phyloP scores from a whole-genome alignment of 495 filamentous ascomycete genomes.

The Hypoxylon perforatum region DNA sequence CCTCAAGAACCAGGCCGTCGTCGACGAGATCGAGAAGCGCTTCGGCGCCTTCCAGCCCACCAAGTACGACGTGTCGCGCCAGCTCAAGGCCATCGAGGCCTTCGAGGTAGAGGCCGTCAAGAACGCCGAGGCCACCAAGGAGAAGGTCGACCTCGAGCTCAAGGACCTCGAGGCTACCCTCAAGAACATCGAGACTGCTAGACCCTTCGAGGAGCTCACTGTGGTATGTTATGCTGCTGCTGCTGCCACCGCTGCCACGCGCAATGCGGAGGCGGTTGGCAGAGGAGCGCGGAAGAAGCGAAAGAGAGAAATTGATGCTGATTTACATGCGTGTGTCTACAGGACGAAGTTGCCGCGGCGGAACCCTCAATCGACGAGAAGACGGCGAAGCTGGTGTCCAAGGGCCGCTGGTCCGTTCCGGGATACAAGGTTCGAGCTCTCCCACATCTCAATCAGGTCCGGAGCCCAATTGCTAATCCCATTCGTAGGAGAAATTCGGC shows the following conservation, averaged over 20 bases:
- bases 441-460: conserved; percentile 10
- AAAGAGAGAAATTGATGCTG: conserved; percentile 18
- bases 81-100: conserved; percentile 96
- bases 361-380: conserved; percentile 96
- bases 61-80: conserved; percentile 88
- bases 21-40: conserved; percentile 96
- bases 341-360: conserved; percentile 95
- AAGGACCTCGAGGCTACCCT: conserved; percentile 91
- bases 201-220: conserved; percentile 97
- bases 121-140: conserved; percentile 96
- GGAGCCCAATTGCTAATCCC: conserved; percentile 14
- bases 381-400: conserved; percentile 89
- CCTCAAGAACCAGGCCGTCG: conserved; percentile 92
- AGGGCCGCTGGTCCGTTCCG: conserved; percentile 95
- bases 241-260: no score
- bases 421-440: conserved; percentile 88
- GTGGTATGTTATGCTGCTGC: conserved; percentile 86
- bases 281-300: background rate
- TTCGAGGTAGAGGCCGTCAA: conserved; percentile 97
- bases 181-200: conserved; percentile 94
- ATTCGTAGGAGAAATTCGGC: conserved; percentile 92
- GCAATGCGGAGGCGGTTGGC: conserved; percentile 5
- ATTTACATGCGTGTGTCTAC: conserved; percentile 31
- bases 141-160: conserved; percentile 91
- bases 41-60: conserved; percentile 89